Evolutionary conservation across 2,329 filamentous ascomycete species (phyloP), one percentile per base, ranked within the genome.

Genomic region (Xylariaceae sp.): DNA sequence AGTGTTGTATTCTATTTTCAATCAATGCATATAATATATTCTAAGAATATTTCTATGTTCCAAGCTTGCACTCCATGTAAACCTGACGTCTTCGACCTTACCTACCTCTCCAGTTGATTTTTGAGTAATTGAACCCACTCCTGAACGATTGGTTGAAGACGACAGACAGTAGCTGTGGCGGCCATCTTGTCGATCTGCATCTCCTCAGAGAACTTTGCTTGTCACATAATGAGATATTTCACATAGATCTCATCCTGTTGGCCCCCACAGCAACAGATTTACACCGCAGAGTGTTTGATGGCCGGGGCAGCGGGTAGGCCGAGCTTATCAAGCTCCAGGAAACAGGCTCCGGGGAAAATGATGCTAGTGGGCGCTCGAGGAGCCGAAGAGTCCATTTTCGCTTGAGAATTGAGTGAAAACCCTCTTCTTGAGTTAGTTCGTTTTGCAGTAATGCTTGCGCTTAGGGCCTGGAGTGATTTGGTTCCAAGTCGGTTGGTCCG

Each of bases 171-270:
- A 1, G 1, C 16, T 6, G 29, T 44, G 3, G 53, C 53, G 2
- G 17, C 14, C 3, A 39, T 1, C 14, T 19, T 44, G 7, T 45
- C 39, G 24, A 55, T 31, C 4, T 40, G 17, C 4, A 40, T 7
- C 11, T 23, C 3, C 4, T 45, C 24, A 0, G 46, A 24, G 26
- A 9, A 29, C 7, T n/a, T 12, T 1, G 17, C 23, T 26, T 26
- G 31, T 45, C 53, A 56, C 12, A 51, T n/a, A 28, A 26, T 19
- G 3, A 56, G 31, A n/a, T 56, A 51, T 4, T 44, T 37, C 3
- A 51, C 8, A 7, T 16, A 4, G 21, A 56, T 45, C 11, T 45
- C 46, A 3, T 39, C 14, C 26, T 34, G 9, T 2, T 28, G 21
- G 7, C 24, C 26, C 2, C 3, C 11, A 12, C 53, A 51, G 17